Conservation (phyloP, 208 protist genomes). For the Leishmania aethiopica region DNA sequence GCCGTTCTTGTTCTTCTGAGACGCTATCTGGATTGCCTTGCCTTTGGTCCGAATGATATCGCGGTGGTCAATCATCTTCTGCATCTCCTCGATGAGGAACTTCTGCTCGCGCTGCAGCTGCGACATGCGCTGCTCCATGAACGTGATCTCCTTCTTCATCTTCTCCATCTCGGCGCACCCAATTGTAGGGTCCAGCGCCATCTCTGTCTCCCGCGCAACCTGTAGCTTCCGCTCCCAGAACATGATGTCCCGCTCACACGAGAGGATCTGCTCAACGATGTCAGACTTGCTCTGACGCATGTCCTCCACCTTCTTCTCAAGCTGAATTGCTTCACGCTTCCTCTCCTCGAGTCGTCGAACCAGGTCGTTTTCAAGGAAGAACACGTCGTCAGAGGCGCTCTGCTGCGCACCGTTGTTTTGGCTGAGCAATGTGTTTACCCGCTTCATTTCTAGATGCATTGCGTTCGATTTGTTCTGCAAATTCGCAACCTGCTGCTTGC, state of each 20-base stretch:
- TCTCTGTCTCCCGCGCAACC: slow-evolving; percentile 95
- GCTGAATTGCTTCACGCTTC: slow-evolving; percentile 88
- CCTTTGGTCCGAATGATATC: slow-evolving; percentile 94
- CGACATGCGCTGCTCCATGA: slow-evolving; percentile 94
- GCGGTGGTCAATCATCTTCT: slow-evolving; percentile 93
- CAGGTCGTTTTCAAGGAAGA: slow-evolving; percentile 93
- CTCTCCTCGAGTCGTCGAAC: slow-evolving; percentile 88
- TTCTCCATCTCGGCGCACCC: slow-evolving; percentile 93
- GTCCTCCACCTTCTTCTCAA: slow-evolving; percentile 89
- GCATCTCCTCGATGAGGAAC: slow-evolving; percentile 95
- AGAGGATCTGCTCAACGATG: slow-evolving; percentile 88
- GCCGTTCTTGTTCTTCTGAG: slow-evolving; percentile 62
- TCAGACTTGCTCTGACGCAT: slow-evolving; percentile 77
- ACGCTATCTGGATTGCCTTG: slow-evolving; percentile 71
- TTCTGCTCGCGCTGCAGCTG: slow-evolving; percentile 94
- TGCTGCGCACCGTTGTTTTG: slow-evolving; percentile 81
- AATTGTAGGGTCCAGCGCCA: slow-evolving; percentile 94
- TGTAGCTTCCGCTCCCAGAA: slow-evolving; percentile 97
- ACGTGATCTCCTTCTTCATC: slow-evolving; percentile 96
- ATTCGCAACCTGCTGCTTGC: slow-evolving; percentile 78
- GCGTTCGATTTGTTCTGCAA: slow-evolving; percentile 86
- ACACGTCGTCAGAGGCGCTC: slow-evolving; percentile 88
- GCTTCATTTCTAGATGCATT: slow-evolving; percentile 94
- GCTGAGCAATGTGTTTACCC: slow-evolving; percentile 91
- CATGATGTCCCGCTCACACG: slow-evolving; percentile 94